Conservation (phyloP, 2,329 filamentous ascomycete genomes). For the Lecanicillium sp. region DNA sequence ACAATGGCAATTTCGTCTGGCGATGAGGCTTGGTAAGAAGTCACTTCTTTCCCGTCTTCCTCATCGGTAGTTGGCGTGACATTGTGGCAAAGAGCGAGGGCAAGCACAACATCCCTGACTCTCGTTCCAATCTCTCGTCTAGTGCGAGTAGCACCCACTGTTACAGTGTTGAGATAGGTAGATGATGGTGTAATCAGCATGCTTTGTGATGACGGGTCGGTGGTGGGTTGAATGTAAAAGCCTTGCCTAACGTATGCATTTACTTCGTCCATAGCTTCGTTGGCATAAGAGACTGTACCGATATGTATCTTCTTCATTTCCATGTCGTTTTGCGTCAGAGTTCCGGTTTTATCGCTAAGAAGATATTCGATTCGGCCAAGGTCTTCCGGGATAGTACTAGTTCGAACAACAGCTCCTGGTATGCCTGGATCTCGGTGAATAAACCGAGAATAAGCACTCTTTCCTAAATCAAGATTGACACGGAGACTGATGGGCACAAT, state of each 20-base stretch:
- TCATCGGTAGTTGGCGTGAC: conserved; percentile 80
- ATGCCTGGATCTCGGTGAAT: conserved; percentile 90
- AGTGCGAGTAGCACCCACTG: conserved; percentile 65
- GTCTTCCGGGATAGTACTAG: conserved; percentile 95
- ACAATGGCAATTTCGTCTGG: conserved; percentile 98
- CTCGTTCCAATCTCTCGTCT: conserved; percentile 88
- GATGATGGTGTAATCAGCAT: conserved; percentile 70
- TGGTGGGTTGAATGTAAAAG: conserved; percentile 51
- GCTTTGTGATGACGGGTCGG: conserved; percentile 33
- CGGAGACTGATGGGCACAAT: conserved; percentile 96
- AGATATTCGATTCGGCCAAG: conserved; percentile 93
- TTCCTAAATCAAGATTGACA: conserved; percentile 95
- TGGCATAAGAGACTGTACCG: conserved; percentile 94
- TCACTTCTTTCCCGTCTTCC: conserved; percentile 66
- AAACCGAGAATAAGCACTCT: conserved; percentile 91
- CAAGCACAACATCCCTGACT: conserved; percentile 86
- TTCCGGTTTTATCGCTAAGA: conserved; percentile 96
- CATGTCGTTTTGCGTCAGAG: conserved; percentile 96
- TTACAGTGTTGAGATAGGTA: conserved; percentile 51
- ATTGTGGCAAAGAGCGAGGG: conserved; percentile 90
- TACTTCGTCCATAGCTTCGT: conserved; percentile 98
- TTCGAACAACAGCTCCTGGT: conserved; percentile 84
- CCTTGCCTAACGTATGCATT: conserved; percentile 76
- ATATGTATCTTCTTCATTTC: conserved; percentile 98
- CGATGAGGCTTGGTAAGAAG: conserved; percentile 91